Evolutionary conservation across 768 basidiomycete genomes (phyloP), one percentile per base, ranked within the genome.

Genomic region (Exidia glandulosa): DNA sequence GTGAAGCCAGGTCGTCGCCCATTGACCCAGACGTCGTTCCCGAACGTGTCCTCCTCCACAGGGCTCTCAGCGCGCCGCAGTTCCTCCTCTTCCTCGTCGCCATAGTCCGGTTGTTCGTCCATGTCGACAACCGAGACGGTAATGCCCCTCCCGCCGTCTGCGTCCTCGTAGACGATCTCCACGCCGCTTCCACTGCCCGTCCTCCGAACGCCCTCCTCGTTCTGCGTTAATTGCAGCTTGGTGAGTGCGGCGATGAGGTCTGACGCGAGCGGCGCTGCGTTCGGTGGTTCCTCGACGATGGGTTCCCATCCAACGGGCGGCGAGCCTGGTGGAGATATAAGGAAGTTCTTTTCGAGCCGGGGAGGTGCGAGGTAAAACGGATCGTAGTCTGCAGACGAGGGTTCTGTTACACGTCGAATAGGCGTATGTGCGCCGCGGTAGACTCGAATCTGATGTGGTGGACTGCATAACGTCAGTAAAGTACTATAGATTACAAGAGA

Each of bases 231-330:
- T 67, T 90, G 82, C 2, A 98, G 78, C 64, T 79, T 81, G 64
- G 77, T 79, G 59, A 97, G 74, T 19, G 95, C 95, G 12, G 76
- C 67, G 30, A 92, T 88, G 63, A 98, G 80, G 69, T 98, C 95
- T 27, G 88, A 84, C 0, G 95, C 95, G 29, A 96, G 81, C 3
- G 93, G 87, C 2, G 80, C 73, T 2, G 75, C 69, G 68, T 97
- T 97, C 0, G 95, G 95, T 19, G 92, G 90, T 7, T 94, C 93
- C 72, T 98, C 95, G 56, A 76, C 76, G 60, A 94, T 81, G 27
- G 81, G 92, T 68, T 96, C 93, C 96, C 96, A 99, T 2, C 94
- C 96, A 1, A 94, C 85, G 0, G 96, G 96, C 0, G 96, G 96
- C 0, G 94, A 96, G 3, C 96, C 96, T 3, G 96, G 96, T 0